phyloP scores from a whole-genome alignment of 805 yeast genomes.

The Saccharomyces paradoxus region DNA sequence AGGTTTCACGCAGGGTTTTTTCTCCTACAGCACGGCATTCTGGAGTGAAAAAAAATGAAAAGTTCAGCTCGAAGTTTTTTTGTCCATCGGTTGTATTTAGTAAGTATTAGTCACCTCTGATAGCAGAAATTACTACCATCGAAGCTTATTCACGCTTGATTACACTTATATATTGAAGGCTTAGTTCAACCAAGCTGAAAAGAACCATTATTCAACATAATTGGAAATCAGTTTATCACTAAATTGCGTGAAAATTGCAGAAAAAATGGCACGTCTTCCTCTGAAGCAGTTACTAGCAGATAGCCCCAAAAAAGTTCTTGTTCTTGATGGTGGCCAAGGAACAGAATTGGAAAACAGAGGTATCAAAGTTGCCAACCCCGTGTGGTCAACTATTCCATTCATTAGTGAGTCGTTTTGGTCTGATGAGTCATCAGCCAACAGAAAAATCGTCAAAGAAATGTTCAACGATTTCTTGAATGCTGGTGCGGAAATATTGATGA shows the following conservation, averaged over 20 bases:
- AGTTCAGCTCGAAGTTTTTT: not conserved
- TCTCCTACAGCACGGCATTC: not conserved
- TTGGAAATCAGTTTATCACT: not conserved
- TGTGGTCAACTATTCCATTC: conserved; percentile 58
- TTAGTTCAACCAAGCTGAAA: not conserved
- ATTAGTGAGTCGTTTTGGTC: conserved; percentile 24
- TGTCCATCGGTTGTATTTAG: not conserved
- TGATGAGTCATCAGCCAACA: conserved; percentile 22
- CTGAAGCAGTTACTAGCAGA: conserved; percentile 6
- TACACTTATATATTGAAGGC: not conserved
- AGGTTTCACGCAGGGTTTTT: not conserved
- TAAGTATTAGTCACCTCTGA: not conserved
- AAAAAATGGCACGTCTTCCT: conserved; percentile 4
- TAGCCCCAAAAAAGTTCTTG: conserved; percentile 14
- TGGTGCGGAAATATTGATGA: conserved; percentile 49
- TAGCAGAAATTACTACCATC: not conserved
- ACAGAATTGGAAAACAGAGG: conserved; percentile 50
- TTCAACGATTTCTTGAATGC: conserved; percentile 43
- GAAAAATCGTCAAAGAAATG: conserved; percentile 38
- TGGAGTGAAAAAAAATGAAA: not conserved
- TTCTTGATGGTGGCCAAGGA: conserved; percentile 58
- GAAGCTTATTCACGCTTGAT: not conserved
- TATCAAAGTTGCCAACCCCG: conserved; percentile 36
- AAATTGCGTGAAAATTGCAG: not conserved
- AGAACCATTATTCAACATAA: not conserved